Base-by-base conservation (phyloP, 75 land plant genomes). In the Picea glauca region DNA sequence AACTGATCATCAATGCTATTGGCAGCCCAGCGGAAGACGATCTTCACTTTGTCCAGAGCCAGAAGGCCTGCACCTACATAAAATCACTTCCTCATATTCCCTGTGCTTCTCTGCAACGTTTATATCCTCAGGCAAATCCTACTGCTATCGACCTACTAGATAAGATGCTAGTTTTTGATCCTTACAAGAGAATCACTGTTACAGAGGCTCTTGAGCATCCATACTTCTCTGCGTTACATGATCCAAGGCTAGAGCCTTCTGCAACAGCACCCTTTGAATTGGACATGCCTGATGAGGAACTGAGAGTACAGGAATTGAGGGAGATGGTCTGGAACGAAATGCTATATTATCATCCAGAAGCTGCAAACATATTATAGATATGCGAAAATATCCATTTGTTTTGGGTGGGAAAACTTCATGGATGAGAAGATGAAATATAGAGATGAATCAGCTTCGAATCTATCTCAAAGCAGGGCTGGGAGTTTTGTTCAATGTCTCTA, bases 141-240 rank as follows among this genome's bases (percentile, higher is more conserved):
- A 65, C 91, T 56, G 98, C 96, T 17, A 85, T 95, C 62, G 84
- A 95, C 62, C 78, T 95, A n/a, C 81, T 95, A 60, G 86, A 90
- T 72, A 89, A 74, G 76, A 95, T 95, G 98, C 98, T 95, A 50
- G 87, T 91, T 4, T 90, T 95, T 76, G 98, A 95, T 70, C 98
- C 98, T 3, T 60, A 80, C 15, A 91, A 91, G 81, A 85, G 98
- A 63, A 90, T 95, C 54, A 88, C 89, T 5, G 98, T 93, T 11
- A 74, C 76, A 6, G 94, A 95, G 50, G 98, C 98, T 18, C 89
- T 95, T 43, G 82, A 85, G 76, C 98, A 95, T 74, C 98, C 98
- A 2, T 95, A 93, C 81, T 83, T 95, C 81, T 79, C 93, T 5
- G 78, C 82, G 63, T 84, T 96, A 1, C 95, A 90, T 79, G 98